Conservation (phyloP, 2,329 filamentous ascomycete species). For the Stagonosporopsis vannaccii region DNA sequence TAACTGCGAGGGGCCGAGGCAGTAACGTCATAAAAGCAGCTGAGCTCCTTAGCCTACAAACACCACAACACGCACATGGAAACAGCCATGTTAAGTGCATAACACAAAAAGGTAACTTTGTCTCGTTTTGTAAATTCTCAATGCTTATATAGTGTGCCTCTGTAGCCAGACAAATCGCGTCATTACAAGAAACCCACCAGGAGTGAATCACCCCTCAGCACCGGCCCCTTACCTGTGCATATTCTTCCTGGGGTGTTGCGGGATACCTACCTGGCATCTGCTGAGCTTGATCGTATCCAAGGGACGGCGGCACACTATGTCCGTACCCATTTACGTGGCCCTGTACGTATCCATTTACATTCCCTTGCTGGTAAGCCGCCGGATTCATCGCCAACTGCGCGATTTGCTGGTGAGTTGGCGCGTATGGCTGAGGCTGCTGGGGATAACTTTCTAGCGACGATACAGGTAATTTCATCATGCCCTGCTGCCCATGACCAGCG, state of each 20-base stretch:
- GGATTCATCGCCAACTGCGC: not conserved
- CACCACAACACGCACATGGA: not conserved
- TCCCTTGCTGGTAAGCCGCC: not conserved
- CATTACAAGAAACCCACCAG: not conserved
- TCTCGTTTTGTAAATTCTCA: not conserved
- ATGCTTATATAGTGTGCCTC: not conserved
- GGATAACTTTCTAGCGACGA: not conserved
- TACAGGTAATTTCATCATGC: conserved; percentile 11
- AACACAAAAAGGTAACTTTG: not conserved
- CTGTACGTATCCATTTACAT: not conserved
- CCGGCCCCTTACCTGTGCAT: not conserved
- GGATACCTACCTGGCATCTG: conserved; percentile 2
- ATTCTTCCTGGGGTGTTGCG: not conserved
- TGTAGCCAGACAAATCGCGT: not conserved
- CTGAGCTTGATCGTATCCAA: conserved; percentile 2
- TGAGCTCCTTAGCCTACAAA: not conserved
- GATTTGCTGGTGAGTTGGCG: not conserved
- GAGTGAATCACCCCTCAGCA: not conserved
- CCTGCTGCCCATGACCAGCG: conserved; percentile 9
- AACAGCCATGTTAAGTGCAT: not conserved
- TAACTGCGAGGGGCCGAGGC: conserved; percentile 8
- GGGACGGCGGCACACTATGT: not conserved
- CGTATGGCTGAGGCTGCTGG: conserved; percentile 4
- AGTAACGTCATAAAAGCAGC: conserved; percentile 12
- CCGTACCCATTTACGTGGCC: not conserved